These are phyloP conservation scores for Trichocomaceae sp. DNA, from an alignment of 2,329 filamentous ascomycete species.

Conservation along the genomic window DNA sequence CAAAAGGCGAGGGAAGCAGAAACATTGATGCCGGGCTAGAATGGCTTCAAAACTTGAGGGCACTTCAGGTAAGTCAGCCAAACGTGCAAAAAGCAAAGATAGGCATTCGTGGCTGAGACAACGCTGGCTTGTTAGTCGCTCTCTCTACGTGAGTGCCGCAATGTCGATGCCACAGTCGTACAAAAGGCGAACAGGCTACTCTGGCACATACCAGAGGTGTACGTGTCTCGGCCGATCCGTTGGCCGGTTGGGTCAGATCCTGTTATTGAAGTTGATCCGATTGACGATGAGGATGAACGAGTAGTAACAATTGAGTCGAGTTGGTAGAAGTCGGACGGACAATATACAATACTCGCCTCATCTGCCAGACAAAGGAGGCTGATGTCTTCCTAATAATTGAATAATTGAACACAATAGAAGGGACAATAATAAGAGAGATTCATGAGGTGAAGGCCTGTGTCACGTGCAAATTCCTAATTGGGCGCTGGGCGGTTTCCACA, in stretches of 20 bases:
- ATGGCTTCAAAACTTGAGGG: slow-evolving; percentile 22
- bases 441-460: not conserved
- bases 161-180: slow-evolving; percentile 19
- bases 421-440: not conserved
- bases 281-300: not conserved
- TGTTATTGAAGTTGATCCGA: slow-evolving; percentile 23
- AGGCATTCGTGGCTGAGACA: not conserved
- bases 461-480: not conserved
- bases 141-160: slow-evolving; percentile 23
- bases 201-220: slow-evolving; percentile 25
- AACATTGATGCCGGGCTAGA: slow-evolving; percentile 19
- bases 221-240: slow-evolving; percentile 17
- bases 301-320: not conserved
- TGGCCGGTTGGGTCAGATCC: not conserved
- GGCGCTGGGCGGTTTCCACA: not conserved
- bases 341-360: not conserved
- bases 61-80: slow-evolving; percentile 18
- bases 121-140: slow-evolving; percentile 19
- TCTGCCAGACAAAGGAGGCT: not conserved
- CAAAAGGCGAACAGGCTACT: slow-evolving; percentile 20
- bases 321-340: no score
- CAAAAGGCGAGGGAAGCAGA: not conserved
- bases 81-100: not conserved
- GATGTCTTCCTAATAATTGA: no score
- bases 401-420: not conserved